Evolutionary conservation across 441 rosid genomes (phyloP), one percentile per base, ranked within the genome.

Genomic region (Pelargonium myrrhifolium): DNA sequence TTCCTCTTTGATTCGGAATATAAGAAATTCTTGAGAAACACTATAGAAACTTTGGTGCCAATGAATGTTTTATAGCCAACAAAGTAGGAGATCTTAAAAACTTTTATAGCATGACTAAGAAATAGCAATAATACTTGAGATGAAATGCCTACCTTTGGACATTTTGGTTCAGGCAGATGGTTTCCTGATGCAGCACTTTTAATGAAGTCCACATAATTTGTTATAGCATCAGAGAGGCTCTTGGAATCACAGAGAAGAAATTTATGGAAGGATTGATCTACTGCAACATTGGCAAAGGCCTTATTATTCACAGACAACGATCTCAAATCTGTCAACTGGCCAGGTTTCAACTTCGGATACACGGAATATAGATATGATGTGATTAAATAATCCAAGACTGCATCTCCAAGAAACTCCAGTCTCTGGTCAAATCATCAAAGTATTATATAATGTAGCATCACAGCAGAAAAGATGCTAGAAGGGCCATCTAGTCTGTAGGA

Each of bases 401-500:
- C 97, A 77, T 94, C 99, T 81, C 99, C 99, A 67, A 94, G 93
- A 82, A 94, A 94, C 87, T 94, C 99, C 82, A 94, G 76, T 82
- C 99, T 86, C 99, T 93, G 89, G 62, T 60, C 39, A 80, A 77
- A 66, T 64, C 60, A 70, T 71, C 51, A 37, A 74, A 70, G 37
- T 6, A 72, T 71, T 51, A 72, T 45, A 72, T 28, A 56, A 67
- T 67, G 62, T 49, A 68, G 74, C 72, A 66, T 69, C 70, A 71
- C 65, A 75, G 63, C 28, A 67, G 31, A 60, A 35, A 22, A 66
- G 68, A 68, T 69, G 37, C 21, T 69, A 59, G 51, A 42, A 68
- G 47, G 24, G 63, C 51, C 59, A 22, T 65, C 49, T 15, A 68
- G 59, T 22, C n/a, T 31, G 66, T 12, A 74, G 45, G 68, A 10